These are phyloP conservation scores for Litsea cubeba DNA, from an alignment of 164 flowering plant species.

Conservation along the genomic window DNA sequence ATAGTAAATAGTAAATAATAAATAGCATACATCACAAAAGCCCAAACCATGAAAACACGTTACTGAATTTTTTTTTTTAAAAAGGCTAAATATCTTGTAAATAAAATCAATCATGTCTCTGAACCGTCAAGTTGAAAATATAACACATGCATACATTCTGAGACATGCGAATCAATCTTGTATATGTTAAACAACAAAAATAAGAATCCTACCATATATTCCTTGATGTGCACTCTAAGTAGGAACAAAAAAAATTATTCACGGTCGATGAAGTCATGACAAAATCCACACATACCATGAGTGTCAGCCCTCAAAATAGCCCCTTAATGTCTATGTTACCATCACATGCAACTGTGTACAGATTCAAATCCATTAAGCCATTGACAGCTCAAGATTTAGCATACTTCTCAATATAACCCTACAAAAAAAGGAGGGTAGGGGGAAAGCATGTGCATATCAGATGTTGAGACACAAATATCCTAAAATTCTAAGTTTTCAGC, in stretches of 20 bases:
- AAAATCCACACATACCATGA: background rate
- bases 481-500: background rate
- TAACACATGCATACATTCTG: background rate
- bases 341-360: conserved; percentile 15
- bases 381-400: conserved; percentile 43
- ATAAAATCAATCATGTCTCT: background rate
- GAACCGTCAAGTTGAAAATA: background rate
- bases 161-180: conserved; percentile 1
- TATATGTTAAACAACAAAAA: conserved; percentile 1
- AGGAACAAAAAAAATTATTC: background rate
- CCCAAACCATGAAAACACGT: background rate
- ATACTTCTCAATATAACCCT: conserved; percentile 73
- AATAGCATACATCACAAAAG: background rate
- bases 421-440: conserved; percentile 28
- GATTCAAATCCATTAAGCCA: conserved; percentile 6
- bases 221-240: background rate
- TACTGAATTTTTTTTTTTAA: background rate
- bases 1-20: too few species aligned
- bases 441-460: conserved; percentile 1
- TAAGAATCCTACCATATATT: conserved; percentile 6
- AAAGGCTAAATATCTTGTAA: background rate
- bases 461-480: background rate
- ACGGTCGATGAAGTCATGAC: conserved; percentile 8
- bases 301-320: conserved; percentile 5
- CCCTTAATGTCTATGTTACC: conserved; percentile 8